Base-by-base conservation (phyloP, 345 rosid species). In the Rhizophora apiculata region DNA sequence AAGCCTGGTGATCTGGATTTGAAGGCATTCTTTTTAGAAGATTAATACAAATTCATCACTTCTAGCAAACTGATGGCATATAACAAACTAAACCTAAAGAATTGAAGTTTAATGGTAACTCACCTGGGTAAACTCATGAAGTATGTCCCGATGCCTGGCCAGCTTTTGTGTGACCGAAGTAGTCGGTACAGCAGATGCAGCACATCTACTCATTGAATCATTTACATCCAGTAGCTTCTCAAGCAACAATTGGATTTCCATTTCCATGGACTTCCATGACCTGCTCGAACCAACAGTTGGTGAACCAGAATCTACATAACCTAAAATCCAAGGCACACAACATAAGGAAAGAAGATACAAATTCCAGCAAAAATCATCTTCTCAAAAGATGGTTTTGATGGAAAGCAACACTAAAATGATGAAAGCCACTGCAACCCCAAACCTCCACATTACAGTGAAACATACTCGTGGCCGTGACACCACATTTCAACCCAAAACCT, bases 51-150 rank as follows among this genome's bases (percentile, higher is more conserved):
- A 3, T 13, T 43, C 49, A 43, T 43, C 18, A 15, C 49, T 13
- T 43, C 49, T 43, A 13, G 18, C 49, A 43, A 43, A 13, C 4
- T 43, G 16, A 43, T 1, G 1, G 19, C 19, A 15, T 43, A 43
- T 43, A 43, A 43, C 49, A 11, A 11, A 43, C 15, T 43, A 43
- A 43, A 0, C 18, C 18, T 11, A 10, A 39, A 43, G 4, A 13
- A 13, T 13, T 43, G 3, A 11, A 3, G 49, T 13, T 43, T 43
- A 43, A 43, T 43, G 19, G 49, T 43, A 43, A 43, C 55, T 74
- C 83, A 88, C 99, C 99, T 96, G 97, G 13, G 96, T 96, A 74
- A 84, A 92, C 76, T 96, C 97, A 75, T 96, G 96, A 74, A 92
- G 90, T 74, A 96, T 96, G 75, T 96, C 97, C 49, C 99, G 87